A percentile compares a stretch with the other conserved stretches of the same genome.
phyloP scores from a whole-genome alignment of 2,329 filamentous ascomycete genomes.

The Apiospora sp. region DNA sequence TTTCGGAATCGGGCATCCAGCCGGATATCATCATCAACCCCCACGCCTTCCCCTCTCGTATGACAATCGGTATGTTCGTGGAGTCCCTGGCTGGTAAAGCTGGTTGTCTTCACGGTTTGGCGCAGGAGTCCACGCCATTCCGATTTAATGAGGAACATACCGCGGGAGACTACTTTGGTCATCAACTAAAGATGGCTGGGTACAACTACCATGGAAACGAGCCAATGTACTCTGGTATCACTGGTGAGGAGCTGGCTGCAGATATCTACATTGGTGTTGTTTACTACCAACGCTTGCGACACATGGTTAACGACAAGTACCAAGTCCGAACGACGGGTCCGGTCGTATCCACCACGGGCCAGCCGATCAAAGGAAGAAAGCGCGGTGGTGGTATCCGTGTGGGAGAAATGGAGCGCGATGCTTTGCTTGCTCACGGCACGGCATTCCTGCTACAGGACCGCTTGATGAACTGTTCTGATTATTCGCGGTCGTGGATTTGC shows the following conservation, averaged over 20 bases:
- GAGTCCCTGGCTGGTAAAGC: constrained; percentile 96
- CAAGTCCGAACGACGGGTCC: constrained; percentile 96
- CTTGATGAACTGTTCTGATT: constrained; percentile 96
- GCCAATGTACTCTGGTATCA: constrained; percentile 98
- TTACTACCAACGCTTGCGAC: constrained; percentile 95
- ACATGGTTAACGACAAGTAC: constrained; percentile 99
- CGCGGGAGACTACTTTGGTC: constrained; percentile 92
- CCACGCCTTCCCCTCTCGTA: constrained; percentile 98
- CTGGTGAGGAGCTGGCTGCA: constrained; percentile 88
- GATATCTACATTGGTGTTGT: constrained; percentile 98
- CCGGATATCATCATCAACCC: constrained; percentile 99
- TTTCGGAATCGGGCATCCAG: constrained; percentile 94
- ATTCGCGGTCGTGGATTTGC: constrained; percentile 89
- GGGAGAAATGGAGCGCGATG: constrained; percentile 98
- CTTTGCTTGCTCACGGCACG: constrained; percentile 91
- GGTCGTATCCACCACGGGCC: constrained; percentile 87
- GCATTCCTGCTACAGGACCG: constrained; percentile 95
- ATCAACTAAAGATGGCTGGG: constrained; percentile 92
- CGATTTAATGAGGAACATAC: constrained; percentile 92
- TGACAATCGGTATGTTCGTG: constrained; percentile 99
- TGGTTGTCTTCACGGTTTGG: constrained; percentile 91
- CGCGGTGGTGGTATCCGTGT: constrained; percentile 98
- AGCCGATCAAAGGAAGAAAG: constrained; percentile 96
- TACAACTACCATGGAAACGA: constrained; percentile 99
- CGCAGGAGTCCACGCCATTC: constrained; percentile 96